Conservation (phyloP, 163 green algal genomes). For the Prototheca cutis region DNA sequence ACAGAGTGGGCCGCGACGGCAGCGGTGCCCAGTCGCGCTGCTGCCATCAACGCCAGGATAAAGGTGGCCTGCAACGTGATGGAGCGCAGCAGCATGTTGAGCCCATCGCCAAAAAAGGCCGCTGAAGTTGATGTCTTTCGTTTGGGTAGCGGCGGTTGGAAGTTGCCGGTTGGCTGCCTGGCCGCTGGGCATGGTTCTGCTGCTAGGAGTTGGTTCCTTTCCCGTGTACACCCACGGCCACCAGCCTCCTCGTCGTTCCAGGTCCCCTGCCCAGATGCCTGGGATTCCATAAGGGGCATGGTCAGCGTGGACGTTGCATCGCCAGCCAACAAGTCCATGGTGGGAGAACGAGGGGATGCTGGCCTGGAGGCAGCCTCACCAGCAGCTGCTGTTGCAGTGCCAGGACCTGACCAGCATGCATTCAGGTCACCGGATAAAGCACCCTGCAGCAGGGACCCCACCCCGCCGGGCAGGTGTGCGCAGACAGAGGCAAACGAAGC, state of each 20-base stretch:
- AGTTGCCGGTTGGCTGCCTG: background rate
- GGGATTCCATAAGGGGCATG: no score
- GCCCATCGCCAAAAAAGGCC: constrained; percentile 9
- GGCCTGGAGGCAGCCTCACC: background rate
- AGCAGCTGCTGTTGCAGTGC: background rate
- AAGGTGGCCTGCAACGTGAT: constrained; percentile 26
- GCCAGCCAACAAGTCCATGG: no score
- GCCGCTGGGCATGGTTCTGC: background rate
- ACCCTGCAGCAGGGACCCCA: no score
- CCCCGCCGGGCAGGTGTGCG: background rate
- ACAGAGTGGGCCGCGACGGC: constrained; percentile 24
- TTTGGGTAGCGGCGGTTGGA: background rate
- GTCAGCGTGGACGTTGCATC: no score
- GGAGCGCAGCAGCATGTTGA: constrained; percentile 23
- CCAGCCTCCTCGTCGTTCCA: no score
- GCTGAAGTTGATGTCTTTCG: background rate
- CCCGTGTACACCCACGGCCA: no score
- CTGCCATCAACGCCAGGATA: constrained; percentile 17
- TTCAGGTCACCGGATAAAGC: no score
- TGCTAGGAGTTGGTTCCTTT: background rate
- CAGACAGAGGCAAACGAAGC: background rate
- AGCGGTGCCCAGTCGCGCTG: constrained; percentile 21
- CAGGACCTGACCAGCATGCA: background rate
- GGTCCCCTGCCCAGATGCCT: no score
- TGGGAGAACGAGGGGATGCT: background rate